These are phyloP conservation scores for Geranomyces michiganensis DNA, from an alignment of 192 early-diverging fungal species.

Conservation along the genomic window DNA sequence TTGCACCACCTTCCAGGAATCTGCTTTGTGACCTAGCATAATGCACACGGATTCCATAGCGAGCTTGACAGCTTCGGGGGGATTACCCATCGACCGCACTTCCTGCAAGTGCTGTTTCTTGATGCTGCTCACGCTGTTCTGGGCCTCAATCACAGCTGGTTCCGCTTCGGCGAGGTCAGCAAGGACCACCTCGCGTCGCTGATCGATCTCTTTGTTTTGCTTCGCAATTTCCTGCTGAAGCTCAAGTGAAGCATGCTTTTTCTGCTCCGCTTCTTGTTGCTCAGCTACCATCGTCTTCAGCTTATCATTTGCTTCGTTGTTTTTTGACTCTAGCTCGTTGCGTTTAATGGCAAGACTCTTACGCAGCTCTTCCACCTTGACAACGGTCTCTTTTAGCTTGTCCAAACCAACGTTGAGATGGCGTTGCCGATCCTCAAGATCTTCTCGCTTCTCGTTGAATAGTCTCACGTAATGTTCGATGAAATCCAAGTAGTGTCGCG, in stretches of 20 bases:
- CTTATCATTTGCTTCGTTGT: constrained; percentile 90
- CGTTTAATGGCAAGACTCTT: constrained; percentile 83
- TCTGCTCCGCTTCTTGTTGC: constrained; percentile 91
- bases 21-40: constrained; percentile 81
- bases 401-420: constrained; percentile 98
- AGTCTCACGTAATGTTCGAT: constrained; percentile 89
- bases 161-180: constrained; percentile 93
- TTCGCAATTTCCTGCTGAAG: constrained; percentile 75
- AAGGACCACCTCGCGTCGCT: constrained; percentile 78
- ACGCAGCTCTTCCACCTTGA: constrained; percentile 93
- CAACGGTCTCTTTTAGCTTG: constrained; percentile 91
- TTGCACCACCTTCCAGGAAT: constrained; percentile 93
- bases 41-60: constrained; percentile 98
- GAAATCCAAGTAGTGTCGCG: constrained; percentile 98
- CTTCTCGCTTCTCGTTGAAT: constrained; percentile 89
- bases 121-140: constrained; percentile 90
- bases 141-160: constrained; percentile 95
- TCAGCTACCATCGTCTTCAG: constrained; percentile 93
- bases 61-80: constrained; percentile 92
- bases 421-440: constrained; percentile 97
- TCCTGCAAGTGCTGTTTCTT: constrained; percentile 97
- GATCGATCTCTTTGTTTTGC: constrained; percentile 78
- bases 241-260: constrained; percentile 78
- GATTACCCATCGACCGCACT: constrained; percentile 95
- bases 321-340: constrained; percentile 84